Evolutionary conservation across 2,329 filamentous ascomycete species (phyloP), one percentile per base, ranked within the genome.

Genomic region (Diaporthe sp.): DNA sequence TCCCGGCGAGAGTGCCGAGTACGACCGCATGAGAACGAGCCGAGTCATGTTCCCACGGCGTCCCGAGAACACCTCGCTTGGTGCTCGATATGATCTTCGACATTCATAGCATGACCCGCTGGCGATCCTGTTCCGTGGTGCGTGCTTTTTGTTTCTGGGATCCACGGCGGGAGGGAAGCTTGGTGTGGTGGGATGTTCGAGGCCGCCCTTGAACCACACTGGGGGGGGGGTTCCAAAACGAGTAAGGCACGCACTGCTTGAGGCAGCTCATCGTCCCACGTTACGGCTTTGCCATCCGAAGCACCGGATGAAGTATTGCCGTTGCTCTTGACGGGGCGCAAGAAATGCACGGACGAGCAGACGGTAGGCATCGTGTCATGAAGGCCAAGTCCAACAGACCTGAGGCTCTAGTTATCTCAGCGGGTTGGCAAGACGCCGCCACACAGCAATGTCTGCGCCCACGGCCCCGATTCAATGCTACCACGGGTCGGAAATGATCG

Each of bases 201-300:
- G 65, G 65, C 65, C 8, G 65, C 65, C 65, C 65, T 55, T 70
- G 49, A 70, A 55, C 65, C 65, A 68, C n/a, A 60, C 10, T 28
- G 37, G 60, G 49, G 37, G 60, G 49, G 49, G 49, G n/a, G 15
- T 42, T 42, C 49, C 65, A 15, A 42, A 68, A 70, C 65, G 44
- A 53, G 47, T 68, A 42, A 68, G 31, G 47, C 28, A 53, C 65
- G n/a, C 49, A 20, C 22, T n/a, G 55, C n/a, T 28, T 55, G 65
- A 70, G 49, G 65, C 65, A 70, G 65, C 49, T 42, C 34, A 28
- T 42, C 49, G 15, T 70, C 65, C 49, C 65, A 70, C 47, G 49
- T 70, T 31, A 55, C 65, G 65, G 65, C 65, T 55, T 55, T 55
- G 65, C 61, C 65, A 70, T 70, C 65, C 49, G 65, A 55, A 70